A percentile compares a stretch with the other conserved stretches of the same genome.
Evolutionary conservation across 1,284 basidiomycete species (phyloP).

Genomic region (Papiliotrema laurentii): DNA sequence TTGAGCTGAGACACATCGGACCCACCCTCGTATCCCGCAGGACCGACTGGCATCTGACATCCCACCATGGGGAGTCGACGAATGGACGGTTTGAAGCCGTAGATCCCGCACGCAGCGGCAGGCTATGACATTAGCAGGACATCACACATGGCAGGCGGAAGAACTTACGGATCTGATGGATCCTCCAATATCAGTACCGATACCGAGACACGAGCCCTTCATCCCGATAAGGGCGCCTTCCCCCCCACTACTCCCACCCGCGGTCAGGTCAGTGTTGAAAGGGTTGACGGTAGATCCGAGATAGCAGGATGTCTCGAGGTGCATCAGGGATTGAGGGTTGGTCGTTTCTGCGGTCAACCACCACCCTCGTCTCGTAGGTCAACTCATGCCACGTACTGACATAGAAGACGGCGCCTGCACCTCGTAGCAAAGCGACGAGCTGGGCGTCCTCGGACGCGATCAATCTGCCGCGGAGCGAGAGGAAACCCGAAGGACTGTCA

Average conservation of each 20-base stretch:
- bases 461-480: background rate
- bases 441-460: slow-evolving; percentile 6
- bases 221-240: slow-evolving; percentile 48
- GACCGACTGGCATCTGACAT: background rate
- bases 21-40: background rate
- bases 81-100: slow-evolving; percentile 1
- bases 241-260: slow-evolving; percentile 59
- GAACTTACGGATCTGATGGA: no score
- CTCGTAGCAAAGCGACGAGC: slow-evolving; percentile 9
- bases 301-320: slow-evolving; percentile 24
- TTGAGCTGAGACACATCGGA: background rate
- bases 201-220: background rate
- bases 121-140: background rate
- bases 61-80: background rate
- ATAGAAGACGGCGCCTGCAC: slow-evolving; percentile 8
- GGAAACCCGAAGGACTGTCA: background rate
- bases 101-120: background rate
- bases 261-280: slow-evolving; percentile 53
- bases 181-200: slow-evolving; percentile 10
- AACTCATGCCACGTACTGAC: no score
- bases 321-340: slow-evolving; percentile 32
- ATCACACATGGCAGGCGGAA: no score
- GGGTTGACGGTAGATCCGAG: slow-evolving; percentile 48
- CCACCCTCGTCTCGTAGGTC: no score
- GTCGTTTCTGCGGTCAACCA: slow-evolving; percentile 20